Conservation (phyloP, 805 yeast genomes). For the Zygosaccharomyces bisporus region DNA sequence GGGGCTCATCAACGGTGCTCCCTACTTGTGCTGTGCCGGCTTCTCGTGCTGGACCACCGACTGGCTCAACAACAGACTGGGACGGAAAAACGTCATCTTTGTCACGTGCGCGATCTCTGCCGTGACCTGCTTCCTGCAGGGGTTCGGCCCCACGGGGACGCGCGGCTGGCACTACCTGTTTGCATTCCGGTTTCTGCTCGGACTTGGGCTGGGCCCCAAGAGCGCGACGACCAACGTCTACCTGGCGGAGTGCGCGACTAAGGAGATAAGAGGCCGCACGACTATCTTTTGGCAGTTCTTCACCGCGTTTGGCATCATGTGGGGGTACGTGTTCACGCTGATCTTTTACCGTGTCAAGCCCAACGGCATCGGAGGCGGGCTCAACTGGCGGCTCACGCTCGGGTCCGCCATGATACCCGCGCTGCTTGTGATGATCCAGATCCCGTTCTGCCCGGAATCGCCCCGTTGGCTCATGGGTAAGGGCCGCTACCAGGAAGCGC, state of each 20-base stretch:
- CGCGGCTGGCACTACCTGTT: conserved; percentile 66
- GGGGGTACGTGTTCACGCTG: conserved; percentile 62
- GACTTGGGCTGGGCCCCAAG: conserved; percentile 69
- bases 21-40: conserved; percentile 60
- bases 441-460: conserved; percentile 68
- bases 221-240: conserved; percentile 76
- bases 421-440: conserved; percentile 52
- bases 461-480: conserved; percentile 79
- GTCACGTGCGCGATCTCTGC: conserved; percentile 59
- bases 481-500: conserved; percentile 58
- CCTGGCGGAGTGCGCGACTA: conserved; percentile 63
- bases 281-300: conserved; percentile 75
- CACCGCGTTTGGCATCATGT: conserved; percentile 71
- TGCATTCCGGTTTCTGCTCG: conserved; percentile 60
- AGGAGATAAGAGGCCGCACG: conserved; percentile 58
- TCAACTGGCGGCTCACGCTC: conserved; percentile 69
- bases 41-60: conserved; percentile 65
- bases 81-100: conserved; percentile 66
- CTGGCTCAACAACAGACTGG: conserved; percentile 50
- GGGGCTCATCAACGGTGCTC: conserved; percentile 67
- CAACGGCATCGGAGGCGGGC: conserved; percentile 36
- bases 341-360: conserved; percentile 56
- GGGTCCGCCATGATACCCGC: conserved; percentile 70
- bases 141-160: conserved; percentile 40
- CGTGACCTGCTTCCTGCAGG: conserved; percentile 66